Conservation (phyloP, 108 stramenopile species). For the Mediolabrus comicus region DNA sequence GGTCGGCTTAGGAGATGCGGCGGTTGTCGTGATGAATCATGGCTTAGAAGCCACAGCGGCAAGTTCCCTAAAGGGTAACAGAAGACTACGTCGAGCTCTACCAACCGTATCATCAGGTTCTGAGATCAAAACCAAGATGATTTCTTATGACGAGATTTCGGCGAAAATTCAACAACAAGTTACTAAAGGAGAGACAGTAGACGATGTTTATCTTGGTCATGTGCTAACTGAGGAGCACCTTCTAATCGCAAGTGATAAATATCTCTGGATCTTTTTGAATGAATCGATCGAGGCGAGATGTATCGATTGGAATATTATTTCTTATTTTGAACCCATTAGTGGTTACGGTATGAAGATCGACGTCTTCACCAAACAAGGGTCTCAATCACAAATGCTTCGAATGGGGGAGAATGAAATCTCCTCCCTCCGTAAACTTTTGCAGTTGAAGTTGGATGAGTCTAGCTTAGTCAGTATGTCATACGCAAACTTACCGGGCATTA, state of each 20-base stretch:
- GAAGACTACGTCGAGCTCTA: conserved; percentile 61
- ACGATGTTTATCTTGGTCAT: conserved; percentile 77
- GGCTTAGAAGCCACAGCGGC: conserved; percentile 75
- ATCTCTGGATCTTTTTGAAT: conserved; percentile 65
- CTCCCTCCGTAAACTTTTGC: conserved; percentile 48
- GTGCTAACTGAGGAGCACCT: conserved; percentile 63
- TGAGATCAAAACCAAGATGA: conserved; percentile 50
- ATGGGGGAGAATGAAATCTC: conserved; percentile 39
- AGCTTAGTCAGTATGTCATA: conserved; percentile 47
- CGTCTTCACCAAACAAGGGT: conserved; percentile 63
- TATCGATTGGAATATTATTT: conserved; percentile 76
- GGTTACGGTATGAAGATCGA: conserved; percentile 51
- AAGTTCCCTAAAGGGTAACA: conserved; percentile 56
- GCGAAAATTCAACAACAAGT: conserved; percentile 82
- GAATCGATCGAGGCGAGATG: conserved; percentile 65
- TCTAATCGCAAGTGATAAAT: conserved; percentile 75
- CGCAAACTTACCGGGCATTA: conserved; percentile 67
- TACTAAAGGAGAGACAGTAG: conserved; percentile 68
- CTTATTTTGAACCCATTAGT: conserved; percentile 54
- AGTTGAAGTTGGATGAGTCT: conserved; percentile 63
- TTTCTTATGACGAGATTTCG: conserved; percentile 68
- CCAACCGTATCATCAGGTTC: conserved; percentile 49
- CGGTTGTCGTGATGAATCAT: conserved; percentile 81
- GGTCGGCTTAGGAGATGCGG: conserved; percentile 81
- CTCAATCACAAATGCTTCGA: conserved; percentile 62